phyloP scores from a whole-genome alignment of 345 rosid genomes.

The Lepidium africanum region DNA sequence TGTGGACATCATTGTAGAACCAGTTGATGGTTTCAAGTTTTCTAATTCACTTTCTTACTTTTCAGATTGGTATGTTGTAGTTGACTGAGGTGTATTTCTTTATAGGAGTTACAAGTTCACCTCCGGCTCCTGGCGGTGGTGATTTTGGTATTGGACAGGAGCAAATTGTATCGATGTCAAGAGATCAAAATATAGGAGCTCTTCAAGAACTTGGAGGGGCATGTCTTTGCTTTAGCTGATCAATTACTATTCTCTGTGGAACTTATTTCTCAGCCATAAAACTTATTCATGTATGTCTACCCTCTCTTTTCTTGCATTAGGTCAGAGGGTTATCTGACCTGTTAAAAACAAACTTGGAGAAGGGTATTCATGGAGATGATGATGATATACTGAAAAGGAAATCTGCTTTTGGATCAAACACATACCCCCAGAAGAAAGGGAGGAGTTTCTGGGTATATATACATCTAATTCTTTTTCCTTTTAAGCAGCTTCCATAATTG shows the following conservation, averaged over 20 bases:
- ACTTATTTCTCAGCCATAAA: constrained; percentile 7
- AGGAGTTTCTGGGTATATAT: constrained; percentile 73
- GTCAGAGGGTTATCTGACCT: constrained; percentile 53
- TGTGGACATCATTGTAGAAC: not conserved
- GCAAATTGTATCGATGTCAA: constrained; percentile 61
- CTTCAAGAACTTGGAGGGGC: constrained; percentile 78
- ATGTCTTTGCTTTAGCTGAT: constrained; percentile 28
- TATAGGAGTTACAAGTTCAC: constrained; percentile 32
- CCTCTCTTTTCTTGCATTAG: constrained; percentile 31
- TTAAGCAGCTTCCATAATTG: not conserved
- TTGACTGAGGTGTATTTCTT: constrained; percentile 12
- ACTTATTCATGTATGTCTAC: not conserved
- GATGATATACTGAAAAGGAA: constrained; percentile 55
- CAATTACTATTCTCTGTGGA: not conserved
- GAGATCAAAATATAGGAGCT: constrained; percentile 57
- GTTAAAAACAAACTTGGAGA: constrained; percentile 69
- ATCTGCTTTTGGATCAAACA: constrained; percentile 75
- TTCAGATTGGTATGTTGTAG: not conserved
- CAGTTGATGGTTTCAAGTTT: constrained; percentile 7
- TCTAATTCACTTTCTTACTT: not conserved
- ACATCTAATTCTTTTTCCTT: not conserved
- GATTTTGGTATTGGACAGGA: constrained; percentile 69
- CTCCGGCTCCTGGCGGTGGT: constrained; percentile 33
- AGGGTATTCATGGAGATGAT: constrained; percentile 70
- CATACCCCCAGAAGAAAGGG: constrained; percentile 89